phyloP scores from a whole-genome alignment of 192 early-diverging fungal species.

The Podila clonocystis region DNA sequence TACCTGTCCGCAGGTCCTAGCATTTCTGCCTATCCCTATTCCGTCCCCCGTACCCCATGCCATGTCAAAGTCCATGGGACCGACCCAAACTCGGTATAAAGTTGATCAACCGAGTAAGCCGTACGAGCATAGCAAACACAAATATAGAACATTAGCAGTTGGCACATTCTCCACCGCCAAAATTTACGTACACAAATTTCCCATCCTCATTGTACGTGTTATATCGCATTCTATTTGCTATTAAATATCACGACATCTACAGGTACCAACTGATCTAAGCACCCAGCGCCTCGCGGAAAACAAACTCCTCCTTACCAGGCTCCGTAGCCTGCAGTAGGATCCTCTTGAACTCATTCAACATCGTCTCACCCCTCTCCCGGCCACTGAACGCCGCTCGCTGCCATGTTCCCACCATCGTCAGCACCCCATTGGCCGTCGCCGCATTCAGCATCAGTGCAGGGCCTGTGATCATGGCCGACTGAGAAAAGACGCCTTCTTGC shows the following conservation, averaged over 20 bases:
- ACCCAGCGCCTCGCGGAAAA: slow-evolving; percentile 7
- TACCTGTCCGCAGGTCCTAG: too few species aligned
- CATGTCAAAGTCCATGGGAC: too few species aligned
- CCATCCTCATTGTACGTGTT: too few species aligned
- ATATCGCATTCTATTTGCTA: too few species aligned
- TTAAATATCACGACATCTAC: background rate
- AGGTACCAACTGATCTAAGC: too few species aligned
- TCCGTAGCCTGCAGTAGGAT: slow-evolving; percentile 20
- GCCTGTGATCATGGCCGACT: background rate
- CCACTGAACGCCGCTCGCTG: slow-evolving; percentile 11
- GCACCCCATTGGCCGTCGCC: slow-evolving; percentile 26
- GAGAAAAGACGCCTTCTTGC: slow-evolving; percentile 21
- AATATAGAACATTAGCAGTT: too few species aligned
- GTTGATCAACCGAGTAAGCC: too few species aligned
- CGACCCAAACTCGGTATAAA: too few species aligned
- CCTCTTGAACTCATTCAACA: slow-evolving; percentile 27
- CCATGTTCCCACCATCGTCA: slow-evolving; percentile 8
- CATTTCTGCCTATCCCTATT: too few species aligned
- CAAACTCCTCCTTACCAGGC: slow-evolving; percentile 6
- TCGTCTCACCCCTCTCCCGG: background rate
- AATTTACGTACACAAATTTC: too few species aligned
- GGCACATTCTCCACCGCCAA: too few species aligned
- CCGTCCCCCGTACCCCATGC: too few species aligned
- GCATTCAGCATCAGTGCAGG: slow-evolving; percentile 16
- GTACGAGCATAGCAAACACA: background rate